Conservation (phyloP, 2,329 filamentous ascomycete genomes). For the Epichloe sylvatica region DNA sequence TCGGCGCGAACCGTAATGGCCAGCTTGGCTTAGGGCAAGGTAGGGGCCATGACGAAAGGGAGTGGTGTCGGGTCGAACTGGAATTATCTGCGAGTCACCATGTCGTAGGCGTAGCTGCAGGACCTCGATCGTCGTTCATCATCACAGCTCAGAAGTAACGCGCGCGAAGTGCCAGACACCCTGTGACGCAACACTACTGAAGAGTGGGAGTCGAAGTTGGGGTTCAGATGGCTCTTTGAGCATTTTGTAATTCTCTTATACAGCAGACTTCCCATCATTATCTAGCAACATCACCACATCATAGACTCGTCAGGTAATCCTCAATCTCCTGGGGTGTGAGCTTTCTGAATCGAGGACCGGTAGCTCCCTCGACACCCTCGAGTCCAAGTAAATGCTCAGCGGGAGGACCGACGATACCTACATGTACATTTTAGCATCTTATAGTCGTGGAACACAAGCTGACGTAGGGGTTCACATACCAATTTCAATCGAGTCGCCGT, state of each 20-base stretch:
- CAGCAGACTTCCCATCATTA: conserved; percentile 21
- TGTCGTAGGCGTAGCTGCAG: conserved; percentile 32
- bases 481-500: conserved; percentile 95
- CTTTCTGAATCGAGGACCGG: conserved; percentile 82
- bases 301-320: conserved; percentile 98
- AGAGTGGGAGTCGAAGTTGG: neutral
- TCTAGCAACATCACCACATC: conserved; percentile 23
- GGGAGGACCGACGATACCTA: conserved; percentile 88
- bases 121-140: conserved; percentile 36
- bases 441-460: neutral
- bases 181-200: neutral
- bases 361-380: conserved; percentile 73
- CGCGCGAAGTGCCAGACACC: neutral
- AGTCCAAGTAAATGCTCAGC: conserved; percentile 86
- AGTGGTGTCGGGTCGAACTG: conserved; percentile 26
- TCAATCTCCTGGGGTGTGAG: conserved; percentile 96
- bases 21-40: conserved; percentile 37
- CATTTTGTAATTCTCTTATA: conserved; percentile 31
- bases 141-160: conserved; percentile 15
- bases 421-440: conserved; percentile 11
- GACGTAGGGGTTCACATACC: conserved; percentile 38
- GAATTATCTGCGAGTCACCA: conserved; percentile 12
- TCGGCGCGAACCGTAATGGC: conserved; percentile 43
- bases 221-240: conserved; percentile 16
- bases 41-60: conserved; percentile 8